Evolutionary conservation across 495 filamentous ascomycete species (phyloP).

Genomic region (Penicillium cinerascens): DNA sequence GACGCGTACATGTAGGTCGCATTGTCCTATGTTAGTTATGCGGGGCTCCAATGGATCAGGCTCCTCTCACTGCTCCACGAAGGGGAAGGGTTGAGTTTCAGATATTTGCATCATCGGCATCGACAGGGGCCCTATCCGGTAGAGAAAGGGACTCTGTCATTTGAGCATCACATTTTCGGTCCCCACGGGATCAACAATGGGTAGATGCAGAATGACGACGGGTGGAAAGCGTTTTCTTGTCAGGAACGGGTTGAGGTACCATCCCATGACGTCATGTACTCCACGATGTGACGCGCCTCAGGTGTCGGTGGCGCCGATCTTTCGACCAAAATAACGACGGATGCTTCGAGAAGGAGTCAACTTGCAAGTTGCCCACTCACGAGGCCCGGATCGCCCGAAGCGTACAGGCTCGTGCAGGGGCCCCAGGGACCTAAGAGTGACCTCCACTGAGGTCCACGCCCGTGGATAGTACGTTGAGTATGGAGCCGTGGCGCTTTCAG

Average conservation of each 20-base stretch:
- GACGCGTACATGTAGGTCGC: neutral
- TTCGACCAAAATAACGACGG: too few relatives aligned
- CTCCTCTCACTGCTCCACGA: neutral
- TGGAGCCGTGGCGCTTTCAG: neutral
- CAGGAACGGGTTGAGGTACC: conserved; percentile 6
- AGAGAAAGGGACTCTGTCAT: neutral
- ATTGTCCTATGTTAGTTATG: neutral
- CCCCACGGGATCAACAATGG: neutral
- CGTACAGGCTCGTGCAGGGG: neutral
- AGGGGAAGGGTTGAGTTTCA: neutral
- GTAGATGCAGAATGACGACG: neutral
- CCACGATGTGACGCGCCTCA: conserved; percentile 9
- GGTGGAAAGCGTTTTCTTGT: neutral
- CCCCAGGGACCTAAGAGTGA: neutral
- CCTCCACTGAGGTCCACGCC: neutral
- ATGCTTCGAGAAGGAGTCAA: neutral
- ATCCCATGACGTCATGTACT: conserved; percentile 11
- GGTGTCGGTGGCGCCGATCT: conserved; percentile 5
- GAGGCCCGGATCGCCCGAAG: neutral
- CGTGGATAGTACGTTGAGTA: neutral
- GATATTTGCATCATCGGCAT: neutral
- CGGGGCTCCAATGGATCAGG: neutral
- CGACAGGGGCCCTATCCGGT: neutral
- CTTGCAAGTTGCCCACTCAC: too few relatives aligned
- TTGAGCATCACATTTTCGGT: neutral